phyloP scores from a whole-genome alignment of 805 yeast genomes.

The Nematodospora valgi region DNA sequence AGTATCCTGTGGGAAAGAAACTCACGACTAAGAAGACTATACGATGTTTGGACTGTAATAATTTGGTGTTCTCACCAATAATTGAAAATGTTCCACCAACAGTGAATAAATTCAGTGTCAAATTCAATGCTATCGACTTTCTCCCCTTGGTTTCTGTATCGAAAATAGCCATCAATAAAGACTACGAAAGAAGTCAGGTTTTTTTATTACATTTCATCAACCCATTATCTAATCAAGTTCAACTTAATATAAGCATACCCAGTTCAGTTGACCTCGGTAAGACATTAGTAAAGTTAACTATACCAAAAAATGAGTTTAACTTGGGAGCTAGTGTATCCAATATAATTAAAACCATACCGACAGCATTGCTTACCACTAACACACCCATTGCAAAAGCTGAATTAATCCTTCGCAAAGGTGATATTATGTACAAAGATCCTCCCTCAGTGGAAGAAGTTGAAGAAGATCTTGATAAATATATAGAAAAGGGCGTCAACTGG shows the following conservation, averaged over 20 bases:
- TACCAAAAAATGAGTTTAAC: slow-evolving; percentile 24
- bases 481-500: slow-evolving; percentile 32
- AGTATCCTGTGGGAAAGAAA: slow-evolving; percentile 22
- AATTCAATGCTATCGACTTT: slow-evolving; percentile 32
- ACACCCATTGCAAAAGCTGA: slow-evolving; percentile 32
- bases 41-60: slow-evolving; percentile 28
- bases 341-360: slow-evolving; percentile 32
- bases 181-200: slow-evolving; percentile 4
- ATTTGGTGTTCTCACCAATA: slow-evolving; percentile 22
- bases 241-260: slow-evolving; percentile 4
- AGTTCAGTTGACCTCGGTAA: slow-evolving; percentile 2
- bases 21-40: slow-evolving; percentile 22
- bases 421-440: slow-evolving; percentile 8
- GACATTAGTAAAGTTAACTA: slow-evolving; percentile 12
- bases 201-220: slow-evolving; percentile 30
- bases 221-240: slow-evolving; percentile 22
- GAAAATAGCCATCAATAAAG: slow-evolving; percentile 7
- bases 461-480: slow-evolving; percentile 15
- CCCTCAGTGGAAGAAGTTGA: slow-evolving; percentile 11
- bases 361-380: slow-evolving; percentile 25
- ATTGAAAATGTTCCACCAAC: slow-evolving; percentile 20
- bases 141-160: slow-evolving; percentile 26
- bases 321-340: slow-evolving; percentile 19
- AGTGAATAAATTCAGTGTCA: slow-evolving; percentile 24
- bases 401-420: slow-evolving; percentile 12